These are phyloP conservation scores for Syzygium jambos DNA, from an alignment of 345 rosid genomes.

Conservation along the genomic window DNA sequence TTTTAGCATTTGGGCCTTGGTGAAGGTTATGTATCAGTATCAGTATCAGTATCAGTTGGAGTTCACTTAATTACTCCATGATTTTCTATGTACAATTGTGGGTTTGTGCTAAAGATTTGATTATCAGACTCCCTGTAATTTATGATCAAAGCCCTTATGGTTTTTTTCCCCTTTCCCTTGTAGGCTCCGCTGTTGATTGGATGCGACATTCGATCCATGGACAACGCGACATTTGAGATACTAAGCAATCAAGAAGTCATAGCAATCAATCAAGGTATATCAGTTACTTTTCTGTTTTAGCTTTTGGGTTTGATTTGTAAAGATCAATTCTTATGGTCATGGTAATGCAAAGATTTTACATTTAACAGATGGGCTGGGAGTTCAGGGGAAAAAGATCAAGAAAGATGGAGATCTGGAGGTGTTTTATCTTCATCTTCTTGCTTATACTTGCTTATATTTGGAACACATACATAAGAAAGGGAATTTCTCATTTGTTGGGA, in stretches of 20 bases:
- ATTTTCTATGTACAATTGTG: neutral
- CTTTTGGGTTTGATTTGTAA: neutral
- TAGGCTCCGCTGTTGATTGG: constrained; percentile 54
- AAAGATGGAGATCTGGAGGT: constrained; percentile 42
- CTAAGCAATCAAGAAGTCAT: constrained; percentile 46
- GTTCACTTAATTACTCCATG: neutral
- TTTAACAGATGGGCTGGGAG: constrained; percentile 41
- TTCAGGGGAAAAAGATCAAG: constrained; percentile 54
- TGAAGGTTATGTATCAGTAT: constrained; percentile 5
- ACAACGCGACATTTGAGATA: constrained; percentile 17
- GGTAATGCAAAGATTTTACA: neutral
- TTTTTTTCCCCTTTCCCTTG: neutral
- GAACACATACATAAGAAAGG: neutral
- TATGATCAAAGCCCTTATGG: neutral
- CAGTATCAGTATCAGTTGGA: neutral
- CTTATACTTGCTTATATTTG: neutral
- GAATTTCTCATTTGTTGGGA: neutral
- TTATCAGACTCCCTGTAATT: neutral
- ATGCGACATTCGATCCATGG: constrained; percentile 39
- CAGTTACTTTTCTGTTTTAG: neutral
- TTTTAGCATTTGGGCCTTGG: constrained; percentile 65
- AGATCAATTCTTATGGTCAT: neutral
- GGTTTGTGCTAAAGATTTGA: neutral
- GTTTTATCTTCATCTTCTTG: neutral
- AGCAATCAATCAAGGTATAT: constrained; percentile 54